These are phyloP conservation scores for Kuraishia piskuri DNA, from an alignment of 805 yeast genomes.

Conservation along the genomic window DNA sequence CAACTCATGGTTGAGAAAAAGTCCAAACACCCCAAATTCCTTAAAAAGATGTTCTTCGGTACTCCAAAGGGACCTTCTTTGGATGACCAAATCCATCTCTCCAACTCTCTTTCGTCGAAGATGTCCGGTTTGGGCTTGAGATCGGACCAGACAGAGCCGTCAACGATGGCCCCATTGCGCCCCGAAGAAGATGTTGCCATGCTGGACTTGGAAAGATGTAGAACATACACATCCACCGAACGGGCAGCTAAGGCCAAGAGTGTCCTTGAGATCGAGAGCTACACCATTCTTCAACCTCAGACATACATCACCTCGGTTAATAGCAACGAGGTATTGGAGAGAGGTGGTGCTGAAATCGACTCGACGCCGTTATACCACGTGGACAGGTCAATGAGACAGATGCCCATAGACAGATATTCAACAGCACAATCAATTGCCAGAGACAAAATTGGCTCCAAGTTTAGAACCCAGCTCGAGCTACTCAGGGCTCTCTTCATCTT, in stretches of 20 bases:
- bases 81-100: slow-evolving; percentile 22
- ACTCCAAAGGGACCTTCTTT: slow-evolving; percentile 22
- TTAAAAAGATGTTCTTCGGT: slow-evolving; percentile 32
- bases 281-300: slow-evolving; percentile 57
- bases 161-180: slow-evolving; percentile 7
- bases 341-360: slow-evolving; percentile 11
- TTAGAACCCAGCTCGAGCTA: slow-evolving; percentile 44
- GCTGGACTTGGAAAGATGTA: slow-evolving; percentile 56
- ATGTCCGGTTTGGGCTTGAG: slow-evolving; percentile 10
- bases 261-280: slow-evolving; percentile 50
- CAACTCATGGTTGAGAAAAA: slow-evolving; percentile 34
- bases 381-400: slow-evolving; percentile 31
- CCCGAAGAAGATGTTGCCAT: slow-evolving; percentile 9
- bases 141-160: background rate
- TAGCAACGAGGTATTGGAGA: slow-evolving; percentile 31
- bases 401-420: slow-evolving; percentile 29
- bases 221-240: slow-evolving; percentile 59
- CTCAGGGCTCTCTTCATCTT: slow-evolving; percentile 58
- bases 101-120: slow-evolving; percentile 18
- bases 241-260: slow-evolving; percentile 62
- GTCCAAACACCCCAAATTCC: slow-evolving; percentile 33
- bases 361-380: slow-evolving; percentile 26
- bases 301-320: slow-evolving; percentile 34
- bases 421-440: slow-evolving; percentile 47
- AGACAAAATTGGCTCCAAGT: slow-evolving; percentile 43